Conservation (phyloP, 2,329 filamentous ascomycete species). For the Penicillium expansum region DNA sequence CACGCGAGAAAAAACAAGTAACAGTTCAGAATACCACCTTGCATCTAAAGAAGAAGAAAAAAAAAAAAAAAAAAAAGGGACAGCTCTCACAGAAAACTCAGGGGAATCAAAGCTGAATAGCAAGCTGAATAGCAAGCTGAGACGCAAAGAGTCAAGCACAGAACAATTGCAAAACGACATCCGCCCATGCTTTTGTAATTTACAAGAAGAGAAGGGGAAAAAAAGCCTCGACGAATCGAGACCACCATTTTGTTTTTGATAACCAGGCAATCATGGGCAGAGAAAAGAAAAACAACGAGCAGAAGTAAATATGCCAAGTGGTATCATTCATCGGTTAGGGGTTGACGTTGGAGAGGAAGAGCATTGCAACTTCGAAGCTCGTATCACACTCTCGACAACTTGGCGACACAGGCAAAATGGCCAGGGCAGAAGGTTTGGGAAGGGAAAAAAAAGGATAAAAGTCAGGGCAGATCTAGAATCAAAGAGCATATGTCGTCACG, state of each 20-base stretch:
- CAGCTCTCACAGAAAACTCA: constrained; percentile 15
- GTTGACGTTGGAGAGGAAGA: neutral
- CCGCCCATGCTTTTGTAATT: constrained; percentile 39
- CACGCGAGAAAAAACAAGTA: neutral
- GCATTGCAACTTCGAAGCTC: neutral
- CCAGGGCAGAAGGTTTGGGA: neutral
- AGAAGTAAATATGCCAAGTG: neutral
- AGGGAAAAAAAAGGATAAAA: neutral
- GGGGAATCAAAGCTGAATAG: constrained; percentile 21
- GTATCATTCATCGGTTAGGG: neutral
- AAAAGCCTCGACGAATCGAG: constrained; percentile 12
- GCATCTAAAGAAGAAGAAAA: constrained; percentile 16
- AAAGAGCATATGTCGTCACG: constrained; percentile 20
- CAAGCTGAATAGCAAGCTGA: constrained; percentile 17
- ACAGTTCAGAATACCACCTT: constrained; percentile 11
- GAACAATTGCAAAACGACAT: constrained; percentile 21
- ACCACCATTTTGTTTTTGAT: constrained; percentile 11
- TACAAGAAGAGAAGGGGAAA: constrained; percentile 25
- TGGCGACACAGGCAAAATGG: neutral
- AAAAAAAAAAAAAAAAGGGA: neutral
- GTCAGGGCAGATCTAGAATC: constrained; percentile 22
- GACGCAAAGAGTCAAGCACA: constrained; percentile 15
- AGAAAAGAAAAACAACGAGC: constrained; percentile 6
- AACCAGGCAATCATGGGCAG: constrained; percentile 16
- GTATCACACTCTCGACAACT: neutral